Base-by-base conservation (phyloP, 129 eudicot genomes). In the Heracleum sosnowskyi region DNA sequence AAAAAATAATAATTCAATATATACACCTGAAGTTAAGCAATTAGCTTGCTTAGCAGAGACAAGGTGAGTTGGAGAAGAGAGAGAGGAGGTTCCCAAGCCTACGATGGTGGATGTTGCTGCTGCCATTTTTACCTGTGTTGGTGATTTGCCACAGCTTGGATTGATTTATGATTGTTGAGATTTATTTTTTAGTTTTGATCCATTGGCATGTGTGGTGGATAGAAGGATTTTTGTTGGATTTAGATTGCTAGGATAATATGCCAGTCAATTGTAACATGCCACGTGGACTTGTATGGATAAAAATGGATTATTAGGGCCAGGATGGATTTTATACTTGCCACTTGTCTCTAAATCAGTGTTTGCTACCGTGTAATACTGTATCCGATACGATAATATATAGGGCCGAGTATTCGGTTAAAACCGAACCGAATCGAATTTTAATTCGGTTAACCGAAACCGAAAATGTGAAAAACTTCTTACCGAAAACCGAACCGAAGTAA, bases 81-180 rank as follows among this genome's bases (percentile, higher is more conserved):
- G 90, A 73, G 92, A 81, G 71, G 96, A 91, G 74, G 90, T 75
- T 82, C 91, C 97, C 85, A 93, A 82, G 79, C 97, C 98, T 1
- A 82, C 90, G 75, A 93, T 82, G 66, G 96, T 83, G 53, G 97
- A 83, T 60, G 97, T 82, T 64, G 91, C 60, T 44, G 94, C 88
- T 51, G 95, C 94, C 98, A 90, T 93, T 69, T 35, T 76, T 83
- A 34, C 44, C 35, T 51, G 46, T 29, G 44, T 73, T 75, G 7
- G 4, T 31, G 26, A 42, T 40, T 42, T n/a, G n/a, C n/a, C n/a
- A n/a, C n/a, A 11, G 20, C 5, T 9, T 28, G 33, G 33, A 33
- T 26, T 74, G 77, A 31, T 44, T 49, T 28, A 73, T 11, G 20
- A 41, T 60, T 39, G 75, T 11, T 33, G 26, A 44, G 46, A 57